A percentile compares a stretch with the other conserved stretches of the same genome.
Evolutionary conservation across 805 yeast species (phyloP).

Genomic region (Sungouiella thailandica): DNA sequence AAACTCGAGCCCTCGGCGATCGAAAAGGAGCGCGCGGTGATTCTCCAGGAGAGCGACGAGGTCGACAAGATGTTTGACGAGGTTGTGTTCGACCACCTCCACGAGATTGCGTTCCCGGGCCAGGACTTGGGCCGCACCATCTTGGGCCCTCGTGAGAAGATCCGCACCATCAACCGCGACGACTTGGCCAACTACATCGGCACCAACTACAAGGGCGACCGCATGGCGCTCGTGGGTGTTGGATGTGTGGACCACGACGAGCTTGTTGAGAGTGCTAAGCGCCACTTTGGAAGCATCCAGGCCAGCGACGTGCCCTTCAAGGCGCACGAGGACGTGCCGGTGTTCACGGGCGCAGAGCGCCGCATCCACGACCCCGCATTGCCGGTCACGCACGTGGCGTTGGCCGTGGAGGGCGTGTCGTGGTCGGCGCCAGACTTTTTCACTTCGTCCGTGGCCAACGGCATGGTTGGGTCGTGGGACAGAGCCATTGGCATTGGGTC

Average conservation of each 20-base stretch:
- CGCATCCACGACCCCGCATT: conserved; percentile 76
- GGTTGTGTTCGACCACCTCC: conserved; percentile 94
- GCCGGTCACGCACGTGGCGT: conserved; percentile 86
- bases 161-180: conserved; percentile 67
- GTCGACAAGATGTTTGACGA: conserved; percentile 98
- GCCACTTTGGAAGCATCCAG: conserved; percentile 69
- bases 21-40: conserved; percentile 94
- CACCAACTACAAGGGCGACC: conserved; percentile 87
- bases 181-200: conserved; percentile 78
- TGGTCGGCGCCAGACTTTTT: conserved; percentile 97
- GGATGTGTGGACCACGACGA: conserved; percentile 90
- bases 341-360: conserved; percentile 81
- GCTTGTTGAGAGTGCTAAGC: conserved; percentile 69
- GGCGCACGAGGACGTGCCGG: conserved; percentile 68
- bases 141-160: conserved; percentile 88
- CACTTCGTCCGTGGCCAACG: conserved; percentile 93
- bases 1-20: conserved; percentile 78
- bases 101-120: conserved; percentile 81
- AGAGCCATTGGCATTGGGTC: conserved; percentile 82
- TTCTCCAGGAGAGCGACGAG: conserved; percentile 93
- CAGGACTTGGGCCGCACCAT: conserved; percentile 97
- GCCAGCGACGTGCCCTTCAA: conserved; percentile 63
- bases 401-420: conserved; percentile 96
- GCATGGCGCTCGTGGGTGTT: conserved; percentile 97
- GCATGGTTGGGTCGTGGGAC: conserved; percentile 97